Conservation (phyloP, 805 yeast species). For the Teunomyces tritomae region DNA sequence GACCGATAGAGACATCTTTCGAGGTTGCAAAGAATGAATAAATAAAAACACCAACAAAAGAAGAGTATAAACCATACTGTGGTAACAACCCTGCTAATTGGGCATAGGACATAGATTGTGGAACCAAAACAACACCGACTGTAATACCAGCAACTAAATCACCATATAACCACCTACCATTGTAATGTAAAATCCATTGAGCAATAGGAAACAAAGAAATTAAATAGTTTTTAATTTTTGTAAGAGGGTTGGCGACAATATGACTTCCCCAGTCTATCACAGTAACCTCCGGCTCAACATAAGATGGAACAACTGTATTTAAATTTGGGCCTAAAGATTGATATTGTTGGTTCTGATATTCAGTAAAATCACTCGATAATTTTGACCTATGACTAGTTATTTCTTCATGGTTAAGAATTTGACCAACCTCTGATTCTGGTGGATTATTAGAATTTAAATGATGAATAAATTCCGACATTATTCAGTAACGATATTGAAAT, state of each 20-base stretch:
- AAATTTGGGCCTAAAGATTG: slow-evolving; percentile 1
- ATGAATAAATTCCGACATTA: slow-evolving; percentile 13
- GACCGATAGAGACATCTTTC: slow-evolving; percentile 94
- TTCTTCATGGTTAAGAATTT: slow-evolving; percentile 15
- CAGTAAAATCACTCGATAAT: slow-evolving; percentile 15
- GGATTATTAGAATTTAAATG: slow-evolving; percentile 10
- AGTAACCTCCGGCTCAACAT: slow-evolving; percentile 30
- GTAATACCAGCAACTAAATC: slow-evolving; percentile 92
- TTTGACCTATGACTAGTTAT: slow-evolving; percentile 8
- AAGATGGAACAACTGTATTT: slow-evolving; percentile 33
- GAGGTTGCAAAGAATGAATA: slow-evolving; percentile 93
- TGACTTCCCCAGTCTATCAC: slow-evolving; percentile 31
- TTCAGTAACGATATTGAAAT: background rate
- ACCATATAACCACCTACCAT: slow-evolving; percentile 70
- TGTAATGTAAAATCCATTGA: slow-evolving; percentile 84
- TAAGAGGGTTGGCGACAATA: slow-evolving; percentile 37
- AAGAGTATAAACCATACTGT: slow-evolving; percentile 86
- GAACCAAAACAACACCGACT: slow-evolving; percentile 89
- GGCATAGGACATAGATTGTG: slow-evolving; percentile 96
- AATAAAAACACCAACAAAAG: slow-evolving; percentile 85
- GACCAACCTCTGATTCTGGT: slow-evolving; percentile 21
- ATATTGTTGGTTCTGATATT: slow-evolving; percentile 4
- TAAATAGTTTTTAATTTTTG: slow-evolving; percentile 46
- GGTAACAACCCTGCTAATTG: slow-evolving; percentile 77
- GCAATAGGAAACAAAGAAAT: slow-evolving; percentile 73